These are phyloP conservation scores for Sporothrix phasma DNA, from an alignment of 2,329 filamentous ascomycete species.

Conservation along the genomic window DNA sequence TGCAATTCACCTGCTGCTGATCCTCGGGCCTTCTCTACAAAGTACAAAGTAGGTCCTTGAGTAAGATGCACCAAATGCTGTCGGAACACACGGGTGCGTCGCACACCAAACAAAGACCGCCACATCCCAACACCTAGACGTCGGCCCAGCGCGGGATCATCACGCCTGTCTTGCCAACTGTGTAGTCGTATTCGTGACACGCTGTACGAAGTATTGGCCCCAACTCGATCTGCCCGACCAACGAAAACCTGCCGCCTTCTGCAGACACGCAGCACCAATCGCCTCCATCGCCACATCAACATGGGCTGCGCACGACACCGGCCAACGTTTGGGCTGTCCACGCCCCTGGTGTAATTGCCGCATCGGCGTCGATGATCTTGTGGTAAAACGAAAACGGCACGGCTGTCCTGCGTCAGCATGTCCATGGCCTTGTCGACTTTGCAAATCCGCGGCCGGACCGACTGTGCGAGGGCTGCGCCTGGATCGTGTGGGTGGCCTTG, in stretches of 20 bases:
- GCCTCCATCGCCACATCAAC: constrained; percentile 45
- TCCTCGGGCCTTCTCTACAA: too few relatives aligned
- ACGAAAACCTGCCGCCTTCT: not conserved
- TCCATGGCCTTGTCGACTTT: constrained; percentile 47
- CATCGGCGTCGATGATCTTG: constrained; percentile 58
- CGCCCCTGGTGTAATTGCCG: constrained; percentile 53
- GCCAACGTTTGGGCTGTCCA: constrained; percentile 52
- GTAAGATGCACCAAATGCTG: too few relatives aligned
- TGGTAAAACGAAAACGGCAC: constrained; percentile 47
- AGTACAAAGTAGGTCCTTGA: too few relatives aligned
- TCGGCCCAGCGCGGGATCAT: too few relatives aligned
- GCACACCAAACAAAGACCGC: too few relatives aligned
- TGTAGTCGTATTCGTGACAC: too few relatives aligned
- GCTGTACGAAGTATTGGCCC: too few relatives aligned
- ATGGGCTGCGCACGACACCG: constrained; percentile 63
- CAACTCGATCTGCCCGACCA: too few relatives aligned
- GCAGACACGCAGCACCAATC: constrained; percentile 3
- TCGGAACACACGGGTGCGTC: too few relatives aligned
- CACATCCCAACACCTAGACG: too few relatives aligned
- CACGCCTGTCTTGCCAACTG: too few relatives aligned
- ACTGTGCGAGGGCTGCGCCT: constrained; percentile 40
- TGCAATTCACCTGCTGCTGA: too few relatives aligned
- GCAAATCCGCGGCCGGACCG: constrained; percentile 42
- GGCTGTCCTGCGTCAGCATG: constrained; percentile 51
- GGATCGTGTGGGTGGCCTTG: constrained; percentile 36